Percentiles rank a stretch among this genome's conserved stretches.
Conservation (phyloP, 495 filamentous ascomycete genomes). For the Lepraria neglecta region DNA sequence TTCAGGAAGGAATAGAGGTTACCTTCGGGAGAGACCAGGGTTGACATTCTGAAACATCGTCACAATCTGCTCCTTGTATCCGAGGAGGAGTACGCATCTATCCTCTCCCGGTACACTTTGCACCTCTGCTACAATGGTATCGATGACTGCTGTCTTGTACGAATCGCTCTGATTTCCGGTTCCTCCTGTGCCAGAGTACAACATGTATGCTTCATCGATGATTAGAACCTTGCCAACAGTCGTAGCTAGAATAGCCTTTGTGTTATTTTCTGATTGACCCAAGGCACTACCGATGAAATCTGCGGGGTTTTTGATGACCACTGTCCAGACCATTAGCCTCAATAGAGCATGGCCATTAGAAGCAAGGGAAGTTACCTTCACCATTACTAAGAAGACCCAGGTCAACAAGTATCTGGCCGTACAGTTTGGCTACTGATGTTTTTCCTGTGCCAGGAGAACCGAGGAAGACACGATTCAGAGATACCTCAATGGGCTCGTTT, state of each 20-base stretch:
- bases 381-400: conserved; percentile 56
- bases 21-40: conserved; percentile 56
- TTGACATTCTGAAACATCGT: conserved; percentile 77
- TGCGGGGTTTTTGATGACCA: conserved; percentile 63
- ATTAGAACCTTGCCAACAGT: conserved; percentile 67
- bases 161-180: conserved; percentile 38
- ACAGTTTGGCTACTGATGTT: conserved; percentile 69
- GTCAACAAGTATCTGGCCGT: conserved; percentile 57
- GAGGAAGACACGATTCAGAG: conserved; percentile 63
- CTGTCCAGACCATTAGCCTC: conserved; percentile 24
- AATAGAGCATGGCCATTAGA: not conserved
- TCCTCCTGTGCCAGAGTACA: conserved; percentile 35
- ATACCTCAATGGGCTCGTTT: conserved; percentile 48
- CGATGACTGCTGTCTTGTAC: conserved; percentile 60
- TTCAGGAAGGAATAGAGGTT: too few species aligned
- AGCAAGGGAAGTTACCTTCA: conserved; percentile 45
- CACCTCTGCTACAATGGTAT: conserved; percentile 77
- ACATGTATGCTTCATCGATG: conserved; percentile 68
- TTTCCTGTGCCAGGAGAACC: conserved; percentile 71
- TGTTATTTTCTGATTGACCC: conserved; percentile 62
- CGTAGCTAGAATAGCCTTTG: conserved; percentile 61
- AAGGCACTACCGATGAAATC: conserved; percentile 63
- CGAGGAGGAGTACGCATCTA: conserved; percentile 70
- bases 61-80: conserved; percentile 69
- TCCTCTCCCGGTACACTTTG: conserved; percentile 73